These are phyloP conservation scores for Coniferiporia sulphurascens DNA, from an alignment of 1,284 basidiomycete genomes.

Conservation along the genomic window DNA sequence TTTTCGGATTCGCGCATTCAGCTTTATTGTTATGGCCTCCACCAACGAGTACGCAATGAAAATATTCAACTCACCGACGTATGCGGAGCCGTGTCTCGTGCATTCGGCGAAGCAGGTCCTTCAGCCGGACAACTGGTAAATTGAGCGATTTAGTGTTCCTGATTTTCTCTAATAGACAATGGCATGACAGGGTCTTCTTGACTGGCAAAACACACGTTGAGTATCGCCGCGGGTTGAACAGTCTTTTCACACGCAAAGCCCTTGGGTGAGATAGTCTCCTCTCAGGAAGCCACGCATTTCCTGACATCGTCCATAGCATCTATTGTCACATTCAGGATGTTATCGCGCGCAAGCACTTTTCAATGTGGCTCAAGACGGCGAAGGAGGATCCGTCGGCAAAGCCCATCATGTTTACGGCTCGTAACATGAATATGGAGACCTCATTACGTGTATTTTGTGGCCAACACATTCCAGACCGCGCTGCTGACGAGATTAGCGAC, in stretches of 20 bases:
- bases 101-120: conserved; percentile 90
- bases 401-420: conserved; percentile 87
- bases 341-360: conserved; percentile 78
- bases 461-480: conserved; percentile 78
- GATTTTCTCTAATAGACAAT: neutral
- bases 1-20: conserved; percentile 28
- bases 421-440: conserved; percentile 96
- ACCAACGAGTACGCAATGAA: conserved; percentile 88
- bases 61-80: conserved; percentile 86
- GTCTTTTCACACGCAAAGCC: conserved; percentile 91
- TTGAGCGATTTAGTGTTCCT: conserved; percentile 2
- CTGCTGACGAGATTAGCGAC: conserved; percentile 78
- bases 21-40: conserved; percentile 96
- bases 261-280: conserved; percentile 58
- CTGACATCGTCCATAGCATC: conserved; percentile 46
- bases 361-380: conserved; percentile 62
- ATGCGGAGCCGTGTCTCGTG: conserved; percentile 92
- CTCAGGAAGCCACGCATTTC: neutral
- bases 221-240: conserved; percentile 89
- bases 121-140: conserved; percentile 86
- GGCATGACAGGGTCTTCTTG: conserved; percentile 79
- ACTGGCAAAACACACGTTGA: conserved; percentile 93
- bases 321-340: conserved; percentile 87
- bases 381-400: conserved; percentile 46
- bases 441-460: conserved; percentile 96